Evolutionary conservation across 164 flowering plant genomes (phyloP).

Genomic region (Vitis cinerea): DNA sequence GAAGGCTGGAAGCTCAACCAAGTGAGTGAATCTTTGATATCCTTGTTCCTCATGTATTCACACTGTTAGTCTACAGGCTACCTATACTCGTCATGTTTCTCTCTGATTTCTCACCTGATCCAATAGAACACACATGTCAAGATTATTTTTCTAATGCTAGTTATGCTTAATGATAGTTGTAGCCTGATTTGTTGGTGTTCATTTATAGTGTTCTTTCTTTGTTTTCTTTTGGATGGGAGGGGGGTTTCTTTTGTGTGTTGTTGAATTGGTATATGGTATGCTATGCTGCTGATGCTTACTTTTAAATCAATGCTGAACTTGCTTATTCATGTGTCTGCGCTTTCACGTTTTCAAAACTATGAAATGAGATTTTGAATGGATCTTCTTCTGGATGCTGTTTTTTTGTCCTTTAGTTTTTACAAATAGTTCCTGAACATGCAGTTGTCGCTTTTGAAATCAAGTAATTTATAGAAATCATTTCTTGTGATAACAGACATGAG

Average conservation of each 20-base stretch:
- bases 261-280: no score
- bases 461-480: background rate
- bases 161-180: background rate
- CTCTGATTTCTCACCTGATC: background rate
- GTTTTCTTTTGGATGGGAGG: no score
- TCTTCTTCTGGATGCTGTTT: no score
- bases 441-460: background rate
- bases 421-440: no score
- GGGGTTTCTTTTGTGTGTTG: no score
- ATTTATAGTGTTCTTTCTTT: no score
- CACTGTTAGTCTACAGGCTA: background rate
- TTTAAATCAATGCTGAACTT: background rate
- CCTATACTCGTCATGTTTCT: background rate
- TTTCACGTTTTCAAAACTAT: background rate
- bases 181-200: no score
- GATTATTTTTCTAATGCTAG: background rate
- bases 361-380: background rate
- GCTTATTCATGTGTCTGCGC: background rate
- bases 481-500: slow-evolving; percentile 57
- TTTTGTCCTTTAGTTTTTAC: no score
- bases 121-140: background rate
- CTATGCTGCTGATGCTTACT: background rate
- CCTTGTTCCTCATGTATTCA: background rate
- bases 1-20: slow-evolving; percentile 71
- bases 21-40: slow-evolving; percentile 38